phyloP scores from a whole-genome alignment of 164 flowering plant genomes.

The Kalanchoe fedtschenkoi region DNA sequence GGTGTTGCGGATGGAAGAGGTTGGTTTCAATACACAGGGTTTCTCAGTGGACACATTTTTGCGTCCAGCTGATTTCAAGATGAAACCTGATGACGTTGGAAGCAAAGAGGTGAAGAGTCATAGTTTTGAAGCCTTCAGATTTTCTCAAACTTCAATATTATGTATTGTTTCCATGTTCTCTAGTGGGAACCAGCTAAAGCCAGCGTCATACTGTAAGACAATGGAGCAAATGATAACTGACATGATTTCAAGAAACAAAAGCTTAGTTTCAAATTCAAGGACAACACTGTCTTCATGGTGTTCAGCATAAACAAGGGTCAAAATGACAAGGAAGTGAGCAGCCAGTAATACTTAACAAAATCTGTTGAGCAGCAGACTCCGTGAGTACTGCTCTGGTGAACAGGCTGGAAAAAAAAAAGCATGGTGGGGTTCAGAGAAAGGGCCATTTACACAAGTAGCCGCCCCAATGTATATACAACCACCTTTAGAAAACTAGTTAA shows the following conservation, averaged over 20 bases:
- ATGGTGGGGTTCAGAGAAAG: too few species aligned
- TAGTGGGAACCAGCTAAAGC: too few species aligned
- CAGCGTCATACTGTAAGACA: not conserved
- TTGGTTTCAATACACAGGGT: constrained; percentile 59
- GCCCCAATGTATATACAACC: too few species aligned
- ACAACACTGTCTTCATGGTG: constrained; percentile 2
- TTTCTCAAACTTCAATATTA: not conserved
- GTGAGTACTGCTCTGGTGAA: too few species aligned
- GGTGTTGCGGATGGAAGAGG: constrained; percentile 57
- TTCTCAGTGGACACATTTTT: constrained; percentile 55
- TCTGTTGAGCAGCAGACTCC: too few species aligned
- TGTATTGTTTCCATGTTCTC: too few species aligned
- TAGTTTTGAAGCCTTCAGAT: not conserved
- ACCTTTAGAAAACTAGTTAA: too few species aligned
- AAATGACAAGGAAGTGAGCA: too few species aligned
- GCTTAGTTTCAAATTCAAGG: not conserved
- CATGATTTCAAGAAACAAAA: not conserved
- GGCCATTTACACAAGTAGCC: too few species aligned
- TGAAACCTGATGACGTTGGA: constrained; percentile 22
- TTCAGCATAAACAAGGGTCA: too few species aligned
- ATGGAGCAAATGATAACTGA: not conserved
- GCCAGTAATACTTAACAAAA: too few species aligned
- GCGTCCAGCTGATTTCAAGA: constrained; percentile 55
- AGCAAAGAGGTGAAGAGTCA: not conserved
- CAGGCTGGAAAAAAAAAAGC: too few species aligned